phyloP scores from a whole-genome alignment of 768 basidiomycete genomes.

The Fibroporia radiculosa region DNA sequence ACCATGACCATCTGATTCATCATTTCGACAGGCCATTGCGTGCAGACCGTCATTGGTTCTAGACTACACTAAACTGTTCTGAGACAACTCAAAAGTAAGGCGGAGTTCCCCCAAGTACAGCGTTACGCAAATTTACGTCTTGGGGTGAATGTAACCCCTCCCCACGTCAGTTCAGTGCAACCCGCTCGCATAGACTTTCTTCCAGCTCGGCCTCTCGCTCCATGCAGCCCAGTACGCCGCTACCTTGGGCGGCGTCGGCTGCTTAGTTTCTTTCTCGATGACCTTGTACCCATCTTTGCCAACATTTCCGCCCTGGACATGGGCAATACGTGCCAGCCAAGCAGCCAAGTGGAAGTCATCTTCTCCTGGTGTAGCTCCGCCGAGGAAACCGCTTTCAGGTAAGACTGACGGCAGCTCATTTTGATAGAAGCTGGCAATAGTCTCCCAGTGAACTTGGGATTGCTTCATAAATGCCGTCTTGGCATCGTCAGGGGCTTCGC shows the following conservation, averaged over 20 bases:
- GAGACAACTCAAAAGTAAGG: too few species aligned
- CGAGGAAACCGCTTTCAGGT: slow-evolving; percentile 38
- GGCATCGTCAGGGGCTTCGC: slow-evolving; percentile 26
- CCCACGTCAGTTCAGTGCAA: slow-evolving; percentile 39
- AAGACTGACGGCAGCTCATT: slow-evolving; percentile 34
- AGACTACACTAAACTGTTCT: too few species aligned
- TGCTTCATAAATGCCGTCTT: slow-evolving; percentile 32
- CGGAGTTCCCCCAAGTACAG: too few species aligned
- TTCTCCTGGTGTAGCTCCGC: slow-evolving; percentile 39
- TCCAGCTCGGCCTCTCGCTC: slow-evolving; percentile 33
- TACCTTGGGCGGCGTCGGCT: slow-evolving; percentile 30
- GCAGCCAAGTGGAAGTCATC: slow-evolving; percentile 49
- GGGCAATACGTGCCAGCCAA: slow-evolving; percentile 43
- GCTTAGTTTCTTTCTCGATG: slow-evolving; percentile 33
- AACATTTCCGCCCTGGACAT: slow-evolving; percentile 28
- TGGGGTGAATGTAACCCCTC: too few species aligned
- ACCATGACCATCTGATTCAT: too few species aligned
- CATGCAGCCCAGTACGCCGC: slow-evolving; percentile 37
- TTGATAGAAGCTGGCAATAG: slow-evolving; percentile 29
- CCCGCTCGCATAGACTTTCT: slow-evolving; percentile 33
- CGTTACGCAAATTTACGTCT: too few species aligned
- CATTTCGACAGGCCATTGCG: too few species aligned
- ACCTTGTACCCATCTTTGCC: slow-evolving; percentile 29
- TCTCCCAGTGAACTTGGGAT: slow-evolving; percentile 32
- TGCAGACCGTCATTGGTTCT: too few species aligned